Evolutionary conservation across 2,329 filamentous ascomycete species (phyloP).

Genomic region (Fusarium sp.): DNA sequence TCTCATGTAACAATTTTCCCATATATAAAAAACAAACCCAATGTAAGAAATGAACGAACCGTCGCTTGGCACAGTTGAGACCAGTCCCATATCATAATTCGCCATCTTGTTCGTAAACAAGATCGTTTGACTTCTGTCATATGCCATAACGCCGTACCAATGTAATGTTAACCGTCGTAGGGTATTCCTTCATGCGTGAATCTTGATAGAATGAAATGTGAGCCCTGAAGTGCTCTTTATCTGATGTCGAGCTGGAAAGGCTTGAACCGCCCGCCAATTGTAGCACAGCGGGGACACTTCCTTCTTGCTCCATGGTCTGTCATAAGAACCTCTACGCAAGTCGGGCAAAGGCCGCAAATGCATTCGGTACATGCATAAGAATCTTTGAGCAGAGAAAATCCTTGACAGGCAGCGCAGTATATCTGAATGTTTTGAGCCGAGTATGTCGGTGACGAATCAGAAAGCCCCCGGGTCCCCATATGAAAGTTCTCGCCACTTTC

Average conservation of each 20-base stretch:
- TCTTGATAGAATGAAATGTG: conserved; percentile 34
- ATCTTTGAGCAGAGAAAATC: conserved; percentile 79
- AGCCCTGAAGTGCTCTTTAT: conserved; percentile 56
- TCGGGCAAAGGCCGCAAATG: conserved; percentile 90
- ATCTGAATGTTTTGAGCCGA: conserved; percentile 84
- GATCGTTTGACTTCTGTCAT: conserved; percentile 40
- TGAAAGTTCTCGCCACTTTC: conserved; percentile 78
- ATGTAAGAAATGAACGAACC: conserved; percentile 36
- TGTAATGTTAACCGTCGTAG: conserved; percentile 35
- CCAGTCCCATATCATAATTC: conserved; percentile 33
- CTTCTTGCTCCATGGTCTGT: conserved; percentile 79
- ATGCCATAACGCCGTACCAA: conserved; percentile 46
- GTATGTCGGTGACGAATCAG: conserved; percentile 78
- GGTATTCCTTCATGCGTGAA: conserved; percentile 17
- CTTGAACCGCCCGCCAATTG: conserved; percentile 83
- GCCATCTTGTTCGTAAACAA: conserved; percentile 40
- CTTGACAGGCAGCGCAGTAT: conserved; percentile 89
- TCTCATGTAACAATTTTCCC: conserved; percentile 35
- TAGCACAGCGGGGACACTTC: conserved; percentile 83
- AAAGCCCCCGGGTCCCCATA: conserved; percentile 73
- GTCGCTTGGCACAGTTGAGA: conserved; percentile 28
- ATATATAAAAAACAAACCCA: conserved; percentile 18
- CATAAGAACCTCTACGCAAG: conserved; percentile 86
- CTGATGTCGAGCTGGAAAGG: conserved; percentile 86
- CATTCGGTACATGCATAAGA: conserved; percentile 97